Conservation (phyloP, 176 grass and related monocot genomes). For the Tillandsia fasciculata region DNA sequence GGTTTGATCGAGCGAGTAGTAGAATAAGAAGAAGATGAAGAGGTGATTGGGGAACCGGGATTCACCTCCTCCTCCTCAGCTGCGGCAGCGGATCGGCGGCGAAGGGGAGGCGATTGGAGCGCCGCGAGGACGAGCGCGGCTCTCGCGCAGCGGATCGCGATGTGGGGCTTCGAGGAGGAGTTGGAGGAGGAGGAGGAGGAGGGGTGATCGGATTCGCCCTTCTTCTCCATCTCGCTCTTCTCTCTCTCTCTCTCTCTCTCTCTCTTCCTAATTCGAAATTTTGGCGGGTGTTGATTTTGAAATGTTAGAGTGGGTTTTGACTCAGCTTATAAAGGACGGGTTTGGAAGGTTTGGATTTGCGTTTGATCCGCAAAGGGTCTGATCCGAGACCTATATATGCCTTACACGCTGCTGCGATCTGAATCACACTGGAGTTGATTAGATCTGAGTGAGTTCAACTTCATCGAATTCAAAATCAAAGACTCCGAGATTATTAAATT, state of each 20-base stretch:
- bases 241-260: not conserved
- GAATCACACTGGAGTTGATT: too few relatives aligned
- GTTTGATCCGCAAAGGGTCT: too few relatives aligned
- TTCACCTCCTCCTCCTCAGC: not conserved
- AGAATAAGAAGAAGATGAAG: not conserved
- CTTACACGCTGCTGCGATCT: too few relatives aligned
- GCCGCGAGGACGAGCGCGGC: not conserved
- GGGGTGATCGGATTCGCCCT: not conserved
- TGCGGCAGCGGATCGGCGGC: not conserved
- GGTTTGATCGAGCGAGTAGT: not conserved
- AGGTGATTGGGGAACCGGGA: not conserved
- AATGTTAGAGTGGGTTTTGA: too few relatives aligned
- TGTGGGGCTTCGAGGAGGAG: not conserved
- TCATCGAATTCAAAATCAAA: too few relatives aligned
- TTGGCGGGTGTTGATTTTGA: too few relatives aligned
- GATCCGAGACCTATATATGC: too few relatives aligned
- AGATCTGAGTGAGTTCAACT: too few relatives aligned
- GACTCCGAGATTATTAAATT: too few relatives aligned
- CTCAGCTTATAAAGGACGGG: too few relatives aligned
- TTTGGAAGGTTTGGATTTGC: too few relatives aligned
- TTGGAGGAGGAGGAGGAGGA: not conserved
- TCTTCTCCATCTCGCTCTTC: not conserved
- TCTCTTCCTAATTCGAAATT: too few relatives aligned
- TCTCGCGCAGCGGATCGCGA: not conserved
- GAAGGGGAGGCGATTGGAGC: not conserved